Conservation (phyloP, 2,329 filamentous ascomycete species). For the Knoxdaviesia capensis region DNA sequence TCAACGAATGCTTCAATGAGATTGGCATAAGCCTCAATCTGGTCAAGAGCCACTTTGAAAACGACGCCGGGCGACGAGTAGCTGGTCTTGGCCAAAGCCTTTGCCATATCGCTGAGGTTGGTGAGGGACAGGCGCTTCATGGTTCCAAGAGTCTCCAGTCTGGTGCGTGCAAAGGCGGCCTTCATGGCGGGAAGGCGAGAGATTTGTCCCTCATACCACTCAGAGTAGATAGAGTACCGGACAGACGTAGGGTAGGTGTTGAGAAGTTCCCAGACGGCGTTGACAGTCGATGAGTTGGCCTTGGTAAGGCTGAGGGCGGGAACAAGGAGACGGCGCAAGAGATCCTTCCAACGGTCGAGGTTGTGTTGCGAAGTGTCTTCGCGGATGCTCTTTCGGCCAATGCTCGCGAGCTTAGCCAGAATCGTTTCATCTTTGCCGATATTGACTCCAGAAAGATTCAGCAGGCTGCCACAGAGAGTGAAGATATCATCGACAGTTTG, state of each 20-base stretch:
- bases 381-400: conserved; percentile 56
- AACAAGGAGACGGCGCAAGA: conserved; percentile 68
- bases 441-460: conserved; percentile 72
- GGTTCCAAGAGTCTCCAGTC: conserved; percentile 61
- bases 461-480: conserved; percentile 60
- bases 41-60: conserved; percentile 70
- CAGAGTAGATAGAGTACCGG: conserved; percentile 76
- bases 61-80: conserved; percentile 80
- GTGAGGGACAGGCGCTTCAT: conserved; percentile 80
- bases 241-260: conserved; percentile 55
- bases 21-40: conserved; percentile 88
- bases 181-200: conserved; percentile 62
- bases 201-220: conserved; percentile 71
- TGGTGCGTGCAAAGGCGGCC: conserved; percentile 56
- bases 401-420: conserved; percentile 64
- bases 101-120: conserved; percentile 70
- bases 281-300: conserved; percentile 64
- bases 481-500: conserved; percentile 84
- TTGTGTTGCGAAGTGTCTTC: conserved; percentile 55
- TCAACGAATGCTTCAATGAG: conserved; percentile 89
- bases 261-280: conserved; percentile 71
- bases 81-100: conserved; percentile 78
- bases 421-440: conserved; percentile 70
- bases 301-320: conserved; percentile 75
- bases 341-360: conserved; percentile 58